Base-by-base conservation (phyloP, 2,329 filamentous ascomycete species). In the Thielaviopsis ethacetica region DNA sequence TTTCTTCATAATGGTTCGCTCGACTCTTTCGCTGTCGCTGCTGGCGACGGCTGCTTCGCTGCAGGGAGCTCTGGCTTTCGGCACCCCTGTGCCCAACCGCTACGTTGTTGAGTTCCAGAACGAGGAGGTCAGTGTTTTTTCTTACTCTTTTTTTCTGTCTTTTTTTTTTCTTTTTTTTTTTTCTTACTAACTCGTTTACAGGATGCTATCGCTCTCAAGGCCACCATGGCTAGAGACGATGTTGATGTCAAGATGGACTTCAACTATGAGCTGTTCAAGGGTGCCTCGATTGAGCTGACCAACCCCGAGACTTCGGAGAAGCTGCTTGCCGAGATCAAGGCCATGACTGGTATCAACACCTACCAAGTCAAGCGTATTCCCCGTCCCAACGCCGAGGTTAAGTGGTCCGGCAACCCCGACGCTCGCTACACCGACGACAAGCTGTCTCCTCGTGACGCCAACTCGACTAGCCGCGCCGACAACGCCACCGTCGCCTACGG, bases 81-180 rank as follows among this genome's bases (percentile, higher is more conserved):
- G 58, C 19, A 56, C 49, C 27, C 34, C 53, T 49, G 64, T 80
- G 13, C 69, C 73, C 0, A 76, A 77, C 21, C 73, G 73, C 24
- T 80, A 75, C 67, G 76, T 80, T 62, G 71, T 80, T 60, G 77
- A 80, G 63, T 76, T 79, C 56, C 73, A 78, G 53, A 73, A 77
- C 21, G 70, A 71, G 7, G 68, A 75, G 64, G 77, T 79, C 67
- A 64, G 71, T 47, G 12, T 44, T 22, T 27, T 21, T 53, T 1
- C 26, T 52, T 21, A 19, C 3, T 21, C 12, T 15, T 27, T 52
- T 21, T 22, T 2, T 21, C 12, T 15, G 3, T 22, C 12, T 15
- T 19, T 52, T 53, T 51, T 17, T 12, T 1, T 22, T 30, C n/a
- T 22, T 38, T 54, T n/a, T 41, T 6, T 3, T 2, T 27, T 4